phyloP scores from a whole-genome alignment of 2,329 filamentous ascomycete species.

The Monilinia vaccinii-corymbosi region DNA sequence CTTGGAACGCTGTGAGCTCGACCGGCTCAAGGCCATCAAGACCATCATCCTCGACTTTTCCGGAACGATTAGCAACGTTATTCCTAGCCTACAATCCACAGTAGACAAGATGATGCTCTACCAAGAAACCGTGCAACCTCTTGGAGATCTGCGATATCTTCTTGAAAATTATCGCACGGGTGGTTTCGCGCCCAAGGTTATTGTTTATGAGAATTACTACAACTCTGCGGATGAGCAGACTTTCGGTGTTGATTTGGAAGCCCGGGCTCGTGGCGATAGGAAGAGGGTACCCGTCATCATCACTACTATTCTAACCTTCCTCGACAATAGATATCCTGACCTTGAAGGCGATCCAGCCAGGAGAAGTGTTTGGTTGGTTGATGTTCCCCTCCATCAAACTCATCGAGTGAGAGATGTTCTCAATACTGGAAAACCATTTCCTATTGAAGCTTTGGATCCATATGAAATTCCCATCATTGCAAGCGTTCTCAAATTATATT shows the following conservation, averaged over 20 bases:
- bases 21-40: slow-evolving; percentile 95
- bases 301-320: slow-evolving; percentile 85
- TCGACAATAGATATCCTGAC: slow-evolving; percentile 95
- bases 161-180: slow-evolving; percentile 96
- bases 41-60: slow-evolving; percentile 96
- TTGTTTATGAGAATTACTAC: slow-evolving; percentile 98
- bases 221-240: slow-evolving; percentile 96
- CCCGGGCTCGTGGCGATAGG: slow-evolving; percentile 81
- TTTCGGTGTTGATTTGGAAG: slow-evolving; percentile 96
- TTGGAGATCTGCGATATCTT: slow-evolving; percentile 82
- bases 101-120: slow-evolving; percentile 99
- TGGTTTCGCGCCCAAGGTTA: slow-evolving; percentile 80
- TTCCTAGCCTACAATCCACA: slow-evolving; percentile 87
- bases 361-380: slow-evolving; percentile 85
- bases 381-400: slow-evolving; percentile 76
- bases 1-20: slow-evolving; percentile 93
- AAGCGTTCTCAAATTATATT: slow-evolving; percentile 84
- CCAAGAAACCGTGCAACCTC: slow-evolving; percentile 95
- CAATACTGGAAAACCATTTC: slow-evolving; percentile 78
- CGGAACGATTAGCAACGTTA: slow-evolving; percentile 93
- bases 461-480: slow-evolving; percentile 94
- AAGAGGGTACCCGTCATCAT: slow-evolving; percentile 91
- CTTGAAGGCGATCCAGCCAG: slow-evolving; percentile 92
- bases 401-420: slow-evolving; percentile 75
- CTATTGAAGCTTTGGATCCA: slow-evolving; percentile 67